Percentiles rank a stretch among this genome's conserved stretches.
Conservation (phyloP, 139 green algal genomes). For the Tetradesmus obliquus region DNA sequence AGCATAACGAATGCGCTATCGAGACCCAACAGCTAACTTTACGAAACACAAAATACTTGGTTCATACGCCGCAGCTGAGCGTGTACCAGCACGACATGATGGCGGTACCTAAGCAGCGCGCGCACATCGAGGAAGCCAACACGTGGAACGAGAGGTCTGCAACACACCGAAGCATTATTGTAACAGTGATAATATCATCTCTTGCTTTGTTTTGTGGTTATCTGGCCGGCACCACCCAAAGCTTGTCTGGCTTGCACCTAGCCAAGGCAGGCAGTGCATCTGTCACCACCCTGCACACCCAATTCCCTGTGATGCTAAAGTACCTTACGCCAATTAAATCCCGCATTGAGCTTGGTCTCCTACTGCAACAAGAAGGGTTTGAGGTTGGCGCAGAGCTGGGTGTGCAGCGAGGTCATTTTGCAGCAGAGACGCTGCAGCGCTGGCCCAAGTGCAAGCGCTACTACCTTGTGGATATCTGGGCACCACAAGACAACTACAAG, state of each 20-base stretch:
- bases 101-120: not conserved
- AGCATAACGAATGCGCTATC: too few species aligned
- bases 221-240: not conserved
- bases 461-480: slow-evolving; percentile 46
- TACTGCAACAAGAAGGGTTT: slow-evolving; percentile 23
- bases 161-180: not conserved
- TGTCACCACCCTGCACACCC: not conserved
- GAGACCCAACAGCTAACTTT: too few species aligned
- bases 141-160: not conserved
- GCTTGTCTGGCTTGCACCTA: not conserved
- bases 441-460: slow-evolving; percentile 19
- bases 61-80: too few species aligned
- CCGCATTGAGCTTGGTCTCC: not conserved
- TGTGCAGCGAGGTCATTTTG: slow-evolving; percentile 23
- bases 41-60: too few species aligned
- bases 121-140: not conserved
- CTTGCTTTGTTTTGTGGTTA: not conserved
- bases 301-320: not conserved
- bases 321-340: not conserved
- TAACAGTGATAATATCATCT: not conserved
- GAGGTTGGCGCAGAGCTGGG: slow-evolving; percentile 38
- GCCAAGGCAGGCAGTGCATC: not conserved
- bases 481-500: slow-evolving; percentile 32
- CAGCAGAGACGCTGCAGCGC: not conserved
- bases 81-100: not conserved